Conservation (phyloP, 2,329 filamentous ascomycete genomes). For the Aspergillus fumigatiaffinis region DNA sequence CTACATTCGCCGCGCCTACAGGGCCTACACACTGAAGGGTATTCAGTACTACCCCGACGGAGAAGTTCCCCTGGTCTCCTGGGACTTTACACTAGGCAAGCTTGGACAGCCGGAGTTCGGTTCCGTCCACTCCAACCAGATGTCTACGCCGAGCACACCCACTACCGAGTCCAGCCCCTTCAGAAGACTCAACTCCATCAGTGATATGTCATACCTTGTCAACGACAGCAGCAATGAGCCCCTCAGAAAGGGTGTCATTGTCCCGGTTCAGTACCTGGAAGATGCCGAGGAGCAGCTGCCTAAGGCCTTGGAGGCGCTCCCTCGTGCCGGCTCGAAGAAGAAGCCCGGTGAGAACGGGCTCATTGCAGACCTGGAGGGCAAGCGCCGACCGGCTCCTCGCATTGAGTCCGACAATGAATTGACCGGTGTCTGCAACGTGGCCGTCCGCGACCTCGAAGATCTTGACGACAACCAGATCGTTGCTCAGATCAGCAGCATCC, state of each 20-base stretch:
- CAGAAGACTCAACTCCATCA: constrained; percentile 88
- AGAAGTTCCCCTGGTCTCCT: constrained; percentile 72
- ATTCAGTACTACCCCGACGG: constrained; percentile 78
- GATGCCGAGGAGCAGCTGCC: constrained; percentile 84
- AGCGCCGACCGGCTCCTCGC: constrained; percentile 58
- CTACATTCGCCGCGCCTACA: constrained; percentile 93
- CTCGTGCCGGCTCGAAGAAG: constrained; percentile 54
- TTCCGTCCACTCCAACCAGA: constrained; percentile 68
- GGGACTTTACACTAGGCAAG: constrained; percentile 95
- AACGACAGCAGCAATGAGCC: constrained; percentile 68
- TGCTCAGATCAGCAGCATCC: constrained; percentile 67
- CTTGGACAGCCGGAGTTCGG: constrained; percentile 89
- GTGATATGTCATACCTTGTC: constrained; percentile 87
- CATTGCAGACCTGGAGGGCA: constrained; percentile 69
- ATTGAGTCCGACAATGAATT: constrained; percentile 69
- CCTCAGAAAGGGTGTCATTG: constrained; percentile 85
- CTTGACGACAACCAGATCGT: constrained; percentile 78
- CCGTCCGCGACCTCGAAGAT: constrained; percentile 82
- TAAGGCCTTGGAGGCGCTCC: constrained; percentile 81
- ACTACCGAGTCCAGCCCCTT: constrained; percentile 59
- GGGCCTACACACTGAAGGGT: constrained; percentile 86
- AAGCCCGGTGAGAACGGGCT: constrained; percentile 55
- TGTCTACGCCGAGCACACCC: constrained; percentile 79
- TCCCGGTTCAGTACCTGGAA: constrained; percentile 89
- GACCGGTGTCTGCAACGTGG: constrained; percentile 87